These are phyloP conservation scores for Daldinia grandis DNA, from an alignment of 495 filamentous ascomycete species.

Conservation along the genomic window DNA sequence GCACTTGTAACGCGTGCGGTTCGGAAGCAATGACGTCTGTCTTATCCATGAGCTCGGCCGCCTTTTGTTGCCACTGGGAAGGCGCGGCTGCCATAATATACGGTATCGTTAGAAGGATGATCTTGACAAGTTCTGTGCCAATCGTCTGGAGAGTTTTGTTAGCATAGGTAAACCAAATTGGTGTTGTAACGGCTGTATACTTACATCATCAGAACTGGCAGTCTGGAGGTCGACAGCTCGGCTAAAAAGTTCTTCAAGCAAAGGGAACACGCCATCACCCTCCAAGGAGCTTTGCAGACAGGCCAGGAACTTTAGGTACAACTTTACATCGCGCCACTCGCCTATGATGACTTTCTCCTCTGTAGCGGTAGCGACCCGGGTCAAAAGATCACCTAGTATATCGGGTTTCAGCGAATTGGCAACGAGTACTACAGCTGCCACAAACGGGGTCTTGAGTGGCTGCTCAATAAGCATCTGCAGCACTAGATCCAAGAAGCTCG, in stretches of 20 bases:
- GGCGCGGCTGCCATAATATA: slow-evolving; percentile 82
- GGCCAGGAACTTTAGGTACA: slow-evolving; percentile 84
- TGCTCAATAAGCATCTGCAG: slow-evolving; percentile 86
- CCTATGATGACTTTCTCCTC: slow-evolving; percentile 73
- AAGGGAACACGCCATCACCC: slow-evolving; percentile 83
- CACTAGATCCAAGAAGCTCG: slow-evolving; percentile 72
- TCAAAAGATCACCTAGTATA: slow-evolving; percentile 72
- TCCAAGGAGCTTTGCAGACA: slow-evolving; percentile 81
- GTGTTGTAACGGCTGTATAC: slow-evolving; percentile 42
- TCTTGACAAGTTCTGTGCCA: slow-evolving; percentile 90
- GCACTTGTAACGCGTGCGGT: slow-evolving; percentile 78
- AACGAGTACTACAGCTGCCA: slow-evolving; percentile 80
- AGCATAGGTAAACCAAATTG: slow-evolving; percentile 9
- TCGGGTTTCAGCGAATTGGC: slow-evolving; percentile 78
- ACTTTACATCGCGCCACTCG: slow-evolving; percentile 89
- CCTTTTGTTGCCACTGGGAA: slow-evolving; percentile 71
- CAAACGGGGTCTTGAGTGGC: slow-evolving; percentile 94
- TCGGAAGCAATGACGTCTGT: slow-evolving; percentile 90
- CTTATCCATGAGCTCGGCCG: slow-evolving; percentile 82
- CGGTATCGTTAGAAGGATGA: slow-evolving; percentile 91
- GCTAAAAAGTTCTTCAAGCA: slow-evolving; percentile 85
- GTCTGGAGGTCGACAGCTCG: slow-evolving; percentile 89
- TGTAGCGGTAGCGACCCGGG: slow-evolving; percentile 61
- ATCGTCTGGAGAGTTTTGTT: slow-evolving; percentile 60
- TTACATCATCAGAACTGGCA: slow-evolving; percentile 86